Evolutionary conservation across 129 eudicot genomes (phyloP).

Genomic region (Scalesia atractyloides): DNA sequence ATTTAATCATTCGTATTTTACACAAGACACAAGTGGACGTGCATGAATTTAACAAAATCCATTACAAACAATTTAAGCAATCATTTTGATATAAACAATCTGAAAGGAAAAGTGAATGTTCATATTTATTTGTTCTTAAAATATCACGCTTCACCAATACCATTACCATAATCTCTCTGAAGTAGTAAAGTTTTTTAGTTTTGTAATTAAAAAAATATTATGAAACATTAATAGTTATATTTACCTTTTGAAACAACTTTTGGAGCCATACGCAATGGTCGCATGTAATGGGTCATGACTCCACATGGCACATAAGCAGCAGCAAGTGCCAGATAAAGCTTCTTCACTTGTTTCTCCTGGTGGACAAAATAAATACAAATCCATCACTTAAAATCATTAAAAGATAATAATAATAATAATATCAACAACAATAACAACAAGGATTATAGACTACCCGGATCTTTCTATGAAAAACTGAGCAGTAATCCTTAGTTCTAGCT

Average conservation of each 20-base stretch:
- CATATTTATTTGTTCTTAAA: constrained; percentile 1
- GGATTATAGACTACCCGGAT: constrained; percentile 53
- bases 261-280: constrained; percentile 79
- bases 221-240: background rate
- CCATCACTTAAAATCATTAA: background rate
- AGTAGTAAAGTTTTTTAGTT: background rate
- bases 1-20: no score
- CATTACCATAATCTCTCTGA: background rate
- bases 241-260: constrained; percentile 76
- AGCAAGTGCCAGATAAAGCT: constrained; percentile 92
- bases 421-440: background rate
- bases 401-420: constrained; percentile 19
- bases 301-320: constrained; percentile 82
- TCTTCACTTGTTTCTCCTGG: constrained; percentile 88
- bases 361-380: background rate
- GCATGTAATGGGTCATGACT: constrained; percentile 90
- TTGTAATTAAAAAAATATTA: constrained; percentile 5
- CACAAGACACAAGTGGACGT: no score
- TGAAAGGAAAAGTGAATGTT: constrained; percentile 10
- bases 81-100: constrained; percentile 6
- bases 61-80: no score
- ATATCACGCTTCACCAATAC: background rate
- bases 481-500: constrained; percentile 80
- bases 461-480: constrained; percentile 86
- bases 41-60: no score